Percentiles rank a stretch among this genome's conserved stretches.
Evolutionary conservation across 495 filamentous ascomycete genomes (phyloP).

Genomic region (Podospora anserina): DNA sequence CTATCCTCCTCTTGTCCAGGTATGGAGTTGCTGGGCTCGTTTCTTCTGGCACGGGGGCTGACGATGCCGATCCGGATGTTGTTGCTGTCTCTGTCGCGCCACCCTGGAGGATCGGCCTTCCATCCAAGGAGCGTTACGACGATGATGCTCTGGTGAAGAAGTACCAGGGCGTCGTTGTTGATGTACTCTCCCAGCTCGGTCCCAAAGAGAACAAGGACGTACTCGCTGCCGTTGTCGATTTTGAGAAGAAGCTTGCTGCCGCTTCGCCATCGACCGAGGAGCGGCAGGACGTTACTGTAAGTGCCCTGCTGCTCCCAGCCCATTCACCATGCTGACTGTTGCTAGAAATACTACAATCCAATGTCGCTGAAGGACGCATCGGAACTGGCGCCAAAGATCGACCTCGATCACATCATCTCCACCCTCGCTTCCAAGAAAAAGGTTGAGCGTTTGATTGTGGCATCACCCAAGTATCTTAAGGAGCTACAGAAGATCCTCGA

Average conservation of each 20-base stretch:
- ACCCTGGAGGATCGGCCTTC: conserved; percentile 54
- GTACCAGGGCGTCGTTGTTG: conserved; percentile 48
- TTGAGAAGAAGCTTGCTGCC: conserved; percentile 57
- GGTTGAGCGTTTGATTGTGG: conserved; percentile 53
- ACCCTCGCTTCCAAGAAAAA: conserved; percentile 52
- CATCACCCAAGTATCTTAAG: conserved; percentile 35
- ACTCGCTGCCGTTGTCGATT: conserved; percentile 42
- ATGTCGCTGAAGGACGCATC: conserved; percentile 50
- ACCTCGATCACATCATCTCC: conserved; percentile 52
- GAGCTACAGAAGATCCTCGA: conserved; percentile 28
- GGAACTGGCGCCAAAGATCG: conserved; percentile 55
- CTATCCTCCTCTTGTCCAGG: conserved; percentile 45
- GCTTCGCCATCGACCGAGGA: conserved; percentile 55
- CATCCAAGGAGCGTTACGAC: conserved; percentile 61
- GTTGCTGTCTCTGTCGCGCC: conserved; percentile 52
- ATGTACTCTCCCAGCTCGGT: conserved; percentile 25
- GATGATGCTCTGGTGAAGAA: conserved; percentile 49
- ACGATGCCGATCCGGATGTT: conserved; percentile 60
- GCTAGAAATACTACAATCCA: conserved; percentile 40
- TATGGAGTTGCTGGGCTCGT: conserved; percentile 49
- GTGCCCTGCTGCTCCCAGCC: conserved; percentile 59
- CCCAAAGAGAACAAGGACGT: conserved; percentile 21
- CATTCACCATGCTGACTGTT: conserved; percentile 37
- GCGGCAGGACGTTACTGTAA: conserved; percentile 55
- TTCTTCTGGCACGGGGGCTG: conserved; percentile 44